Evolutionary conservation across 2,329 filamentous ascomycete species (phyloP), one percentile per base, ranked within the genome.

Genomic region (Botryotinia calthae): DNA sequence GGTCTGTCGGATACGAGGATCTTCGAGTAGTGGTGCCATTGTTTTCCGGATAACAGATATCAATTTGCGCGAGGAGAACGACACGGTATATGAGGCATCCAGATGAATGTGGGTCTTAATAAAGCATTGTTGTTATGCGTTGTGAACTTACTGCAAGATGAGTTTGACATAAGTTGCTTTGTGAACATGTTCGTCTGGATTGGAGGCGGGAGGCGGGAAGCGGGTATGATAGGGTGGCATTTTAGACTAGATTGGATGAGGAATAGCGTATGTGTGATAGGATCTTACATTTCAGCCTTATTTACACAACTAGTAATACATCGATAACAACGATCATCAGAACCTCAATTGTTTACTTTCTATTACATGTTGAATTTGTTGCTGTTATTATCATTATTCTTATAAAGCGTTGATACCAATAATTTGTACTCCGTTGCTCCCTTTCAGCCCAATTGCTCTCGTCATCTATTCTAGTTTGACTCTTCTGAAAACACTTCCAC

Each of bases 1-100:
- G 78, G 93, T 94, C 82, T 97, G 94, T 77, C 95, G 93, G 82
- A 97, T 90, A 79, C 95, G 93, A 74, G 95, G 95, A 83, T 98
- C 95, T 80, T 91, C 89, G 76, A 91, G 85, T 77, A 91, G 77
- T 65, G 80, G 78, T 68, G 80, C 79, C 80, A 82, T 82, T 72
- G 48, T 64, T 65, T 56, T 61, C 28, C 54, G 25, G 31, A 62
- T 37, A 62, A 48, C 31, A 44, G 25, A 62, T 37, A 46, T 37
- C 18, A 44, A 16, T 54, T 34, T 63, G 68, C 58, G 31, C 42
- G 68, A 63, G 44, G 28, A 9, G 40, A 61, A 40, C 20, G 42
- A 70, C n/a, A 10, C 42, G 28, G 25, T 70, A 34, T 70, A 61
- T 46, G 40, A 70, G 54, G 42, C 67, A 70, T 70, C 54, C 25